Evolutionary conservation across 2,329 filamentous ascomycete genomes (phyloP).

Genomic region (Curvularia lunata): DNA sequence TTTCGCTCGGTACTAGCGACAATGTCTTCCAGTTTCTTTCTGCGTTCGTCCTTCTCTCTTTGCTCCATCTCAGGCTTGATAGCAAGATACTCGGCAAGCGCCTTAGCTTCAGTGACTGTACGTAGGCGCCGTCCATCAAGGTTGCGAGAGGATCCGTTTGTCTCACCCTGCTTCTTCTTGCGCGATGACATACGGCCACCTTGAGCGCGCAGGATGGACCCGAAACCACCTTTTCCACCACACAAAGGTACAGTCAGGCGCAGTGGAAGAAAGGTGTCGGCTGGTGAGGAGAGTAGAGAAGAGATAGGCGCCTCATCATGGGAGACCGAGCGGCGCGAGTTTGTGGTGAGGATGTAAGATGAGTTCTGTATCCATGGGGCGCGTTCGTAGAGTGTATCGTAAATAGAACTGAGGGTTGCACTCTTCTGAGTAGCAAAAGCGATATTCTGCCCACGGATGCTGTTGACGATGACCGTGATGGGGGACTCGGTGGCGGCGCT

Average conservation of each 20-base stretch:
- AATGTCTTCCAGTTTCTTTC: constrained; percentile 85
- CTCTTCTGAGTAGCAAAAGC: constrained; percentile 74
- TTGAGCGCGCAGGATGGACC: constrained; percentile 93
- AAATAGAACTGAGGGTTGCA: constrained; percentile 75
- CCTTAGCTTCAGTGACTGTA: constrained; percentile 94
- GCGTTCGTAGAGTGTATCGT: constrained; percentile 65
- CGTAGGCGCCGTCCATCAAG: constrained; percentile 87
- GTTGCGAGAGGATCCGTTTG: constrained; percentile 90
- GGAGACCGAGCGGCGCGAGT: constrained; percentile 73
- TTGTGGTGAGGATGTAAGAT: constrained; percentile 80
- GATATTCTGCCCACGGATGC: constrained; percentile 80
- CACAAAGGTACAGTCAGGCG: constrained; percentile 79
- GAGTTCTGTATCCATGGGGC: constrained; percentile 62
- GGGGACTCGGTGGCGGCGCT: constrained; percentile 32
- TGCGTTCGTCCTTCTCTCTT: constrained; percentile 85
- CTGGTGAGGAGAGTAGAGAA: constrained; percentile 62
- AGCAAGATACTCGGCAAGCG: constrained; percentile 89
- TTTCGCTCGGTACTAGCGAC: constrained; percentile 82
- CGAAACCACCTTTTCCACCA: constrained; percentile 97
- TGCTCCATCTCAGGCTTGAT: constrained; percentile 98
- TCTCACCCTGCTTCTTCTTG: constrained; percentile 83
- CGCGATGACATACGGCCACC: constrained; percentile 98
- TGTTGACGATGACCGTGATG: constrained; percentile 73
- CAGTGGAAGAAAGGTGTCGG: constrained; percentile 78
- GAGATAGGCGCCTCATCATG: constrained; percentile 64